These are phyloP conservation scores for Vaccinium vitisidaea DNA, from an alignment of 148 eudicot species.

Conservation along the genomic window DNA sequence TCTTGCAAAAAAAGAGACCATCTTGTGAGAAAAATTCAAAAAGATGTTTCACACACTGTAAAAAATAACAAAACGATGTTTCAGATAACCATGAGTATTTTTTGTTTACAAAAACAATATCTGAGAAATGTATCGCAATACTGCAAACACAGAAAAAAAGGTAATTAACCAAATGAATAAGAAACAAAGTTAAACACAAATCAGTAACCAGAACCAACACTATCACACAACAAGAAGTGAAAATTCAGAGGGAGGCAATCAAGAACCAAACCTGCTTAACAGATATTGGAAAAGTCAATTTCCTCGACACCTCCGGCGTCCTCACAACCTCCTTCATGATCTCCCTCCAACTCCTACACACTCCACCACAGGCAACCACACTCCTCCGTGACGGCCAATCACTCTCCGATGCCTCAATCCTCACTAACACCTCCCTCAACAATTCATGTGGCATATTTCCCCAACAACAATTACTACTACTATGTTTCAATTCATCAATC, in stretches of 20 bases:
- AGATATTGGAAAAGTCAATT: slow-evolving; percentile 58
- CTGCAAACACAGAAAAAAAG: background rate
- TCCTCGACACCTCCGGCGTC: slow-evolving; percentile 44
- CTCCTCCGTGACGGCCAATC: slow-evolving; percentile 53
- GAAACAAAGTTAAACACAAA: background rate
- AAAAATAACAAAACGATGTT: background rate
- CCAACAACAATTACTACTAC: slow-evolving; percentile 51
- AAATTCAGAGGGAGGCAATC: background rate
- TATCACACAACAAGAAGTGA: background rate
- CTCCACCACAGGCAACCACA: slow-evolving; percentile 62
- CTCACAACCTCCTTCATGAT: slow-evolving; percentile 56
- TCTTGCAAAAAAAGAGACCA: background rate
- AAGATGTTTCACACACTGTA: background rate
- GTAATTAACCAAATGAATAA: background rate
- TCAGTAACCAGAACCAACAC: background rate
- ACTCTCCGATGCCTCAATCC: slow-evolving; percentile 57
- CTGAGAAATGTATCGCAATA: background rate
- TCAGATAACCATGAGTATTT: background rate
- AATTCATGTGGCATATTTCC: slow-evolving; percentile 64
- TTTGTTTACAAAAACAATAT: background rate
- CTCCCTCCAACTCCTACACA: slow-evolving; percentile 59
- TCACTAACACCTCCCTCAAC: slow-evolving; percentile 66
- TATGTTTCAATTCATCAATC: slow-evolving; percentile 37
- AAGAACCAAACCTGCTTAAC: slow-evolving; percentile 54
- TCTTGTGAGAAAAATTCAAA: background rate